Conservation (phyloP, 495 filamentous ascomycete genomes). For the Xylaria longipes region DNA sequence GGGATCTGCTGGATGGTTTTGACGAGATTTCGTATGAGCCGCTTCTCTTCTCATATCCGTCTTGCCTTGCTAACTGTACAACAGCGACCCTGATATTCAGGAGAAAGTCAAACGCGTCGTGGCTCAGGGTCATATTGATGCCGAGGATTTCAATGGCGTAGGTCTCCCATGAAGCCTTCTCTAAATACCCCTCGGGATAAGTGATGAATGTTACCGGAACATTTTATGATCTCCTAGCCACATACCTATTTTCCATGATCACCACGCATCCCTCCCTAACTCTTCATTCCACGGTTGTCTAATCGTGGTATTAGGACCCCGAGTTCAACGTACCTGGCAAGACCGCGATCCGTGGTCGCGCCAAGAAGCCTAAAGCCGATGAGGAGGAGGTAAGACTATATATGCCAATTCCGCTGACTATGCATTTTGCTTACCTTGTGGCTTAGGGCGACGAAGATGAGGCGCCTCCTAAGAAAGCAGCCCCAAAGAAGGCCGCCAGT, state of each 20-base stretch:
- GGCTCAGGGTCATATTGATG: constrained; percentile 72
- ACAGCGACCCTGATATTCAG: constrained; percentile 55
- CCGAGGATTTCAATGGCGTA: constrained; percentile 82
- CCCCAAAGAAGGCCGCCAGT: constrained; percentile 43
- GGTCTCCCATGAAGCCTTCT: constrained; percentile 37
- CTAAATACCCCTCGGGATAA: not conserved
- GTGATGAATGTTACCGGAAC: not conserved
- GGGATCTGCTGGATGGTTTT: constrained; percentile 67
- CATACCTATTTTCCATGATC: not conserved
- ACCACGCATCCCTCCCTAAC: not conserved
- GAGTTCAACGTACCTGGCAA: constrained; percentile 72
- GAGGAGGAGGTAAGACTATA: constrained; percentile 40
- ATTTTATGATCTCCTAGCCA: not conserved
- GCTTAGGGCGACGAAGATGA: constrained; percentile 36
- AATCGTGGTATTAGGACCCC: constrained; percentile 58
- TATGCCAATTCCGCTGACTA: not conserved
- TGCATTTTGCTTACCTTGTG: not conserved
- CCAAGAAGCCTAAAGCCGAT: constrained; percentile 50
- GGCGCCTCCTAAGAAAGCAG: constrained; percentile 33
- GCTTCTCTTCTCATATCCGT: not conserved
- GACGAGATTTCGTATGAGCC: constrained; percentile 64
- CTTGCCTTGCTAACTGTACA: constrained; percentile 22
- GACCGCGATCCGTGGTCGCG: constrained; percentile 61
- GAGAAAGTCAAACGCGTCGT: constrained; percentile 69
- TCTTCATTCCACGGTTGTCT: constrained; percentile 12